phyloP scores from a whole-genome alignment of 352 stramenopile species.

The Phytophthora citrophthora region DNA sequence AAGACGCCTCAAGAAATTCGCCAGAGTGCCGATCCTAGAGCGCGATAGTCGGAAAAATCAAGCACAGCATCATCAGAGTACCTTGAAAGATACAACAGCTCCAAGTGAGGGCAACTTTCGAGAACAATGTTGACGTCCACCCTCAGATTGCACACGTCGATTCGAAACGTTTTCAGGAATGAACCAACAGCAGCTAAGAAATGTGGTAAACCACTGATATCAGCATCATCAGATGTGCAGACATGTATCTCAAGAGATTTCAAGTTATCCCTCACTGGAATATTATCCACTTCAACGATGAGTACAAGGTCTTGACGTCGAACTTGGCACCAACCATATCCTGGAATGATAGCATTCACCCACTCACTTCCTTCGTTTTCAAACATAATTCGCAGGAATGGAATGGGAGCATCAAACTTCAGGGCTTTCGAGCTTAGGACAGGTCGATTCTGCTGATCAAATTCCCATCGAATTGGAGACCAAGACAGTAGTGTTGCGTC shows the following conservation, averaged over 20 bases:
- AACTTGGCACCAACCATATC: neutral
- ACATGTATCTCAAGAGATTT: too few relatives aligned
- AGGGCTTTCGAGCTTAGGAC: too few relatives aligned
- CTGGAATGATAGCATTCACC: conserved; percentile 3
- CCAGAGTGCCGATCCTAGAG: neutral
- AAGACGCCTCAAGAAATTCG: neutral
- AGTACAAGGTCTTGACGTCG: neutral
- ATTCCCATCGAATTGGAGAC: too few relatives aligned
- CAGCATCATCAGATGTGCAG: neutral
- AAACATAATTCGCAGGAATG: too few relatives aligned
- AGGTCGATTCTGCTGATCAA: too few relatives aligned
- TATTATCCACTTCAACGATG: neutral
- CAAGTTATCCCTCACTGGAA: neutral
- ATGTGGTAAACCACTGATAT: neutral
- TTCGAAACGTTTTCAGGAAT: neutral
- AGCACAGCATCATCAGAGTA: neutral
- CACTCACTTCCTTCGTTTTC: neutral
- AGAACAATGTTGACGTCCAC: neutral
- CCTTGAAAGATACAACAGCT: neutral
- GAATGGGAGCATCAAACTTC: too few relatives aligned
- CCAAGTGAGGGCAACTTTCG: neutral
- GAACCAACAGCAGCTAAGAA: neutral
- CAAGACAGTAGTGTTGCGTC: too few relatives aligned
- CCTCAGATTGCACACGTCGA: neutral
- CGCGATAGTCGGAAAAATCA: neutral